Percentiles rank a stretch among this genome's conserved stretches.
Evolutionary conservation across 1,284 basidiomycete genomes (phyloP).

Genomic region (Sphagnurus paluster): DNA sequence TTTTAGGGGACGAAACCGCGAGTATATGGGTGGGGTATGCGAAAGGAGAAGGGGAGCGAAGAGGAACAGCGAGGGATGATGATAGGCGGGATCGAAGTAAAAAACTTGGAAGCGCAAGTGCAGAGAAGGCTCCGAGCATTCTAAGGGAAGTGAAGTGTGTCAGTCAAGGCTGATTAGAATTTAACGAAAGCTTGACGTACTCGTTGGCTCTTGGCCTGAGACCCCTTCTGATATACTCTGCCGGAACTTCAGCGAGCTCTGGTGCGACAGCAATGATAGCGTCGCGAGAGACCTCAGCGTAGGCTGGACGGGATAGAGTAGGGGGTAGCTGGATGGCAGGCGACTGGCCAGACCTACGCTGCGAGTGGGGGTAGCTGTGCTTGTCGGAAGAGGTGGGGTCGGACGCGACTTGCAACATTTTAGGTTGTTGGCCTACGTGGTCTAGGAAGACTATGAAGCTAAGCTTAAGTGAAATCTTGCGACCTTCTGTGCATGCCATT

Average conservation of each 20-base stretch:
- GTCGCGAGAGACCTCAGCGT: conserved; percentile 50
- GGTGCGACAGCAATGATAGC: conserved; percentile 54
- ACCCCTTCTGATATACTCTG: conserved; percentile 58
- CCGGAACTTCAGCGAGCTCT: conserved; percentile 54
- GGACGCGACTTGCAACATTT: conserved; percentile 53
- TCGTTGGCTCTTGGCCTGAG: conserved; percentile 49
- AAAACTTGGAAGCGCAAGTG: conserved; percentile 45
- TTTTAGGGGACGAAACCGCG: conserved; percentile 48
- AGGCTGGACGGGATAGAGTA: conserved; percentile 54
- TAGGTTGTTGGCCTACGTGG: conserved; percentile 12
- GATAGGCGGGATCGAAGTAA: conserved; percentile 50
- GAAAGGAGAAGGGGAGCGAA: conserved; percentile 33
- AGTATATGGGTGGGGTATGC: conserved; percentile 60
- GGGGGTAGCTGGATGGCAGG: conserved; percentile 55
- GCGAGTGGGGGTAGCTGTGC: conserved; percentile 35
- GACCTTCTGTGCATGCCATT: too few relatives aligned
- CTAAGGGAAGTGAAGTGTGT: conserved; percentile 32
- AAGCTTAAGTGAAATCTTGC: conserved; percentile 12
- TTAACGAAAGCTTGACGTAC: conserved; percentile 34
- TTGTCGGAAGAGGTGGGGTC: conserved; percentile 40
- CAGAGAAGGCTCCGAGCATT: conserved; percentile 51
- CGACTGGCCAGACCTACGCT: conserved; percentile 19
- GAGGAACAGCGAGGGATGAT: conserved; percentile 42
- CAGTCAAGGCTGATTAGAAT: conserved; percentile 13
- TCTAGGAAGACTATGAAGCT: conserved; percentile 4